Evolutionary conservation across 2,329 filamentous ascomycete species (phyloP).

Genomic region (Alternaria sp.): DNA sequence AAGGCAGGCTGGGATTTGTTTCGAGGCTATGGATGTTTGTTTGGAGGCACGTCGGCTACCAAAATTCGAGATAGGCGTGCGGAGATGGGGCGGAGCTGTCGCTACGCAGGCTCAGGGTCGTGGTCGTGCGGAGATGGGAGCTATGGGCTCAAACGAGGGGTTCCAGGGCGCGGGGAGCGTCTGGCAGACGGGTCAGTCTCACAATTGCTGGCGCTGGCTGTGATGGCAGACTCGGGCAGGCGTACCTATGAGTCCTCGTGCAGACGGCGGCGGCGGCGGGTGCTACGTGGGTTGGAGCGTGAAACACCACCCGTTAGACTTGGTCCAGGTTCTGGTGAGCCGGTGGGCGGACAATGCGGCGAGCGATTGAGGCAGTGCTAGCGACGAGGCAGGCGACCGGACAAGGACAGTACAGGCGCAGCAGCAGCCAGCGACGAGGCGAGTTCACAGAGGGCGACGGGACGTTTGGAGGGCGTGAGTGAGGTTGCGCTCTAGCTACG

Average conservation of each 20-base stretch:
- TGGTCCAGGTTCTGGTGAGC: slow-evolving; percentile 39
- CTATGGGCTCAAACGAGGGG: slow-evolving; percentile 44
- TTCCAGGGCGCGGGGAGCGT: slow-evolving; percentile 37
- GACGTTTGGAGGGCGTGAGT: slow-evolving; percentile 17
- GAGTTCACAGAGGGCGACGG: slow-evolving; percentile 21
- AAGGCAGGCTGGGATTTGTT: background rate
- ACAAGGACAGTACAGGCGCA: slow-evolving; percentile 32
- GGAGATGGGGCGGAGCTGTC: slow-evolving; percentile 14
- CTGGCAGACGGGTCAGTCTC: slow-evolving; percentile 38
- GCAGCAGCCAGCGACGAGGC: slow-evolving; percentile 25
- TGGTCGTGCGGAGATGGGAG: background rate
- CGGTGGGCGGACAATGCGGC: slow-evolving; percentile 34
- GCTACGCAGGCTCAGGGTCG: background rate
- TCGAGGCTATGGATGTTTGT: slow-evolving; percentile 14
- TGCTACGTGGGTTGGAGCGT: slow-evolving; percentile 45
- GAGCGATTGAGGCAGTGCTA: slow-evolving; percentile 17
- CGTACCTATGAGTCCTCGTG: slow-evolving; percentile 41
- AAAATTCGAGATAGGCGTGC: slow-evolving; percentile 25
- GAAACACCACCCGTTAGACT: slow-evolving; percentile 49
- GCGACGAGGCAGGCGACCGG: slow-evolving; percentile 19
- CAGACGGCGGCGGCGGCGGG: slow-evolving; percentile 38
- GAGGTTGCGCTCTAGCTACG: slow-evolving; percentile 26
- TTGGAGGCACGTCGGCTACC: slow-evolving; percentile 18
- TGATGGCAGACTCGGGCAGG: slow-evolving; percentile 25
- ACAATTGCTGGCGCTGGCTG: slow-evolving; percentile 24